These are phyloP conservation scores for Sordariomycetes sp. DNA, from an alignment of 2,329 filamentous ascomycete species.

Conservation along the genomic window DNA sequence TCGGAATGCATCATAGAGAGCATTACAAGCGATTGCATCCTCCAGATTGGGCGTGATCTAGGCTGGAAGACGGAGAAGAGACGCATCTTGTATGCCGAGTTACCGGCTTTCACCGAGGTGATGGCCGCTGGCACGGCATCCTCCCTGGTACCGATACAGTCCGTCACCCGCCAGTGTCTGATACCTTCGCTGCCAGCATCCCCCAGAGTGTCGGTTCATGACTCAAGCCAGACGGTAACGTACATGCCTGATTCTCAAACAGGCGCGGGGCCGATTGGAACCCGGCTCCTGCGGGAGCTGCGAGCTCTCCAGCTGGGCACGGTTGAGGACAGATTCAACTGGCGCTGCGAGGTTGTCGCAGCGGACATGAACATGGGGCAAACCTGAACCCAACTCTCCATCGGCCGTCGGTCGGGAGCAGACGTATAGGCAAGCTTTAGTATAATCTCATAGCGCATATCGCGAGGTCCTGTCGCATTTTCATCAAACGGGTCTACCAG, in stretches of 20 bases:
- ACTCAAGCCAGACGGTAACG: constrained; percentile 35
- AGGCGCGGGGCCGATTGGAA: constrained; percentile 64
- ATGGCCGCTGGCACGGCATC: constrained; percentile 90
- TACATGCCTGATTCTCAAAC: constrained; percentile 48
- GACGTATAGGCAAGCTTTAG: too few species aligned
- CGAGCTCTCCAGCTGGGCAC: constrained; percentile 83
- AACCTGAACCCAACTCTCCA: too few species aligned
- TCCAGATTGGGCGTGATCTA: constrained; percentile 64
- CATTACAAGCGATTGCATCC: constrained; percentile 73
- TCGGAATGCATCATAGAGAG: constrained; percentile 80
- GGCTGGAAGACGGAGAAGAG: constrained; percentile 80
- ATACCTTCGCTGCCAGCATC: too few species aligned
- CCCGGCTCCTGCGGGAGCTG: constrained; percentile 64
- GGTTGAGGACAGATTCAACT: constrained; percentile 66
- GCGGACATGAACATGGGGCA: too few species aligned
- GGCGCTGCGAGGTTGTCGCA: too few species aligned
- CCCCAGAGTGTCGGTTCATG: constrained; percentile 9
- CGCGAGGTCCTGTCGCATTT: too few species aligned
- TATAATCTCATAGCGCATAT: too few species aligned
- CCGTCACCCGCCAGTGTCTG: constrained; percentile 66
- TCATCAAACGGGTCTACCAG: too few species aligned
- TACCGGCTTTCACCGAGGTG: constrained; percentile 56
- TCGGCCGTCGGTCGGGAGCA: too few species aligned
- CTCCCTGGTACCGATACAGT: constrained; percentile 82
- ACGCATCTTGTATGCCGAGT: constrained; percentile 53